Percentiles rank a stretch among this genome's conserved stretches.
Conservation (phyloP, 305 asterid genomes). For the Rubia peregrina region DNA sequence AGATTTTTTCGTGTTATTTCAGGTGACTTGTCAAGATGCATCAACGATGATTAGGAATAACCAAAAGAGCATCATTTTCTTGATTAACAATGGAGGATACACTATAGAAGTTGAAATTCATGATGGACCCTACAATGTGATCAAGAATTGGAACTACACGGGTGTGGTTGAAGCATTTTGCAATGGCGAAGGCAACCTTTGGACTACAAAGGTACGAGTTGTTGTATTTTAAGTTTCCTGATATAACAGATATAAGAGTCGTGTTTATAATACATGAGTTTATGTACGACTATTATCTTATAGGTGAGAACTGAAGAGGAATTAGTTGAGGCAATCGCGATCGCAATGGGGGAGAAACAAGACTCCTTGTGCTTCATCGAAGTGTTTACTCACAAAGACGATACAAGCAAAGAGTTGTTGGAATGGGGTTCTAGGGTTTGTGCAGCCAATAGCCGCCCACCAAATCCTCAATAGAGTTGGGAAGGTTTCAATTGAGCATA, state of each 20-base stretch:
- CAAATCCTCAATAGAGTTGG: conserved; percentile 23
- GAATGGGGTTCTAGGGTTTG: conserved; percentile 41
- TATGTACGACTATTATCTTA: background rate
- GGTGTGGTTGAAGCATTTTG: conserved; percentile 31
- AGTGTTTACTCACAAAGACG: conserved; percentile 37
- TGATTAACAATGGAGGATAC: conserved; percentile 38
- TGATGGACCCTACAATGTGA: conserved; percentile 38
- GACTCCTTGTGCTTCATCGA: conserved; percentile 38
- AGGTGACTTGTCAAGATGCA: conserved; percentile 38
- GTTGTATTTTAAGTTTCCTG: background rate
- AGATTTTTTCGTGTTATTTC: background rate
- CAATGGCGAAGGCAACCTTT: conserved; percentile 35
- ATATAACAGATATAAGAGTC: background rate
- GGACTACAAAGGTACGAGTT: conserved; percentile 27
- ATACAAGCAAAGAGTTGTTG: conserved; percentile 39
- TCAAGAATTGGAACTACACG: conserved; percentile 37
- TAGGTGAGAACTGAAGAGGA: conserved; percentile 32
- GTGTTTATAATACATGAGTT: background rate
- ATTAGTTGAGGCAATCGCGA: conserved; percentile 24
- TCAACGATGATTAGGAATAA: conserved; percentile 31
- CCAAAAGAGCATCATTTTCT: conserved; percentile 30
- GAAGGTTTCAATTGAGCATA: background rate
- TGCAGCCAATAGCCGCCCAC: conserved; percentile 35
- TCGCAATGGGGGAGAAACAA: conserved; percentile 31
- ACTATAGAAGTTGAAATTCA: conserved; percentile 41